These are phyloP conservation scores for Ilex aquifolium DNA, from an alignment of 257 asterid genomes.

Conservation along the genomic window DNA sequence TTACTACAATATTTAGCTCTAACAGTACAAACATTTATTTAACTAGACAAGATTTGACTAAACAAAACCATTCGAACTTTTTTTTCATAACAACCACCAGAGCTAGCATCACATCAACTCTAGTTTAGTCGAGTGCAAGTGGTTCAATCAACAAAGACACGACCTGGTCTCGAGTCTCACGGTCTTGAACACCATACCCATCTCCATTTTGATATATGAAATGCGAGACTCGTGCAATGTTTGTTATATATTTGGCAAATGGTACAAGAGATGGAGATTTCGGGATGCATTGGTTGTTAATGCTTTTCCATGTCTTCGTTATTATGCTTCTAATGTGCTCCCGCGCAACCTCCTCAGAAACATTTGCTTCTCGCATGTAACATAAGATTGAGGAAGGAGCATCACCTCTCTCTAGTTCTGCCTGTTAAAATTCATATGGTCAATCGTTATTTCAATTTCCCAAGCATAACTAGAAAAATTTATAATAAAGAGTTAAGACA, in stretches of 20 bases:
- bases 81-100: no score
- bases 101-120: no score
- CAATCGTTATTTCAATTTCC: no score
- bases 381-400: slow-evolving; percentile 57
- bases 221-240: slow-evolving; percentile 37
- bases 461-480: not conserved
- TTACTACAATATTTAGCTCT: no score
- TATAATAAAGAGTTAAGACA: not conserved
- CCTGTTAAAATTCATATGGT: slow-evolving; percentile 19
- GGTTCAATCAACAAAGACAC: slow-evolving; percentile 46
- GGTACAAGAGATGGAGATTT: not conserved
- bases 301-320: slow-evolving; percentile 34
- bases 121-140: slow-evolving; percentile 9
- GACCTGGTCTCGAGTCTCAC: slow-evolving; percentile 32
- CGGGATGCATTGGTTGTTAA: slow-evolving; percentile 20
- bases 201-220: slow-evolving; percentile 57
- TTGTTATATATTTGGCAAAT: slow-evolving; percentile 24
- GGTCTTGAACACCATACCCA: slow-evolving; percentile 52
- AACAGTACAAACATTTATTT: no score
- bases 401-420: slow-evolving; percentile 57
- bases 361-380: slow-evolving; percentile 49
- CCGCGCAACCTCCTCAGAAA: slow-evolving; percentile 33
- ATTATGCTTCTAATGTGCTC: slow-evolving; percentile 24
- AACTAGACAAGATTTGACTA: no score
- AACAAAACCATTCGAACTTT: no score